Conservation (phyloP, 208 protist genomes). For the Trypanosoma melophagium region DNA sequence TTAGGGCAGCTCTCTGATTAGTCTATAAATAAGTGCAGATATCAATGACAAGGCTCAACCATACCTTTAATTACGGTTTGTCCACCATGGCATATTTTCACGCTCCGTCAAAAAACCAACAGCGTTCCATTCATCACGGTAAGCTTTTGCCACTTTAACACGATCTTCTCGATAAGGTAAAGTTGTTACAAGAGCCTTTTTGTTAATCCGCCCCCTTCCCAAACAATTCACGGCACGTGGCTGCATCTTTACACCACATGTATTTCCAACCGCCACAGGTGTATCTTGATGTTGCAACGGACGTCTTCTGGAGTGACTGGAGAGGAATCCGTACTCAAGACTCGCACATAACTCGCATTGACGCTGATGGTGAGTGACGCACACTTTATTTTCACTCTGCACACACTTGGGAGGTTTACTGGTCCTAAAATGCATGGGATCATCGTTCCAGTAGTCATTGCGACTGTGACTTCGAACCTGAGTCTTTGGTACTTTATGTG, state of each 20-base stretch:
- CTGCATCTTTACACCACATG: conserved; percentile 30
- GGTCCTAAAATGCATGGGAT: too few relatives aligned
- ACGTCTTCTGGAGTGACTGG: background rate
- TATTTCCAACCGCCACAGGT: conserved; percentile 8
- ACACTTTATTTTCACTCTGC: background rate
- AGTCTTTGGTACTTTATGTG: too few relatives aligned
- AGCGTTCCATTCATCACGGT: conserved; percentile 24
- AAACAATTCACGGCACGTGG: conserved; percentile 15
- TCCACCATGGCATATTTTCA: background rate
- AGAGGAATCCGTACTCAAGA: conserved; percentile 5
- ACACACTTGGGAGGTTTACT: background rate
- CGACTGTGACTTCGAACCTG: too few relatives aligned
- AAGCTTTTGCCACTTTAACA: conserved; percentile 20
- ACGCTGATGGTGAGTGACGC: background rate
- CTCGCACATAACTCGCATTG: conserved; percentile 23
- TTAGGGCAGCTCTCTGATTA: background rate
- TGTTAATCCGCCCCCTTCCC: conserved; percentile 20
- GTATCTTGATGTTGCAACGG: conserved; percentile 16
- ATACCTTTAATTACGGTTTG: background rate
- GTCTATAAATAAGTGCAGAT: background rate
- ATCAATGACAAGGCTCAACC: background rate
- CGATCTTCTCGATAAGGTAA: conserved; percentile 26
- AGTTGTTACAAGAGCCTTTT: conserved; percentile 20
- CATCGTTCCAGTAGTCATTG: too few relatives aligned
- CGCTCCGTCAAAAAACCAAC: background rate